A percentile compares a stretch with the other conserved stretches of the same genome.
Evolutionary conservation across 108 stramenopile species (phyloP).

Genomic region (Nitzschia sp.): DNA sequence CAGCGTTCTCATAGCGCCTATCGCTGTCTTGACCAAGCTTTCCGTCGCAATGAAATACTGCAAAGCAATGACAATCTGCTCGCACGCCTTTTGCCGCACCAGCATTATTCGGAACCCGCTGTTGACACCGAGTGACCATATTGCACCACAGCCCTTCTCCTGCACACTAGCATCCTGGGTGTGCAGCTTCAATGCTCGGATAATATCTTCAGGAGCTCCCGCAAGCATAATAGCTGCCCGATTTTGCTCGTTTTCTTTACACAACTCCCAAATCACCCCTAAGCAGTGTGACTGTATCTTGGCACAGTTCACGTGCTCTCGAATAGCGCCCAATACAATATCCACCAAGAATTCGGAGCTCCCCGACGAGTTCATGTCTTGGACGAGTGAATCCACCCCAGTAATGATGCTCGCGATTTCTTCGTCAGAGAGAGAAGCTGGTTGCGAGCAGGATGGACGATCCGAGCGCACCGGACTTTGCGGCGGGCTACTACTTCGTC

Average conservation of each 20-base stretch:
- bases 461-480: background rate
- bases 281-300: constrained; percentile 15
- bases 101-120: background rate
- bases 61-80: constrained; percentile 8
- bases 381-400: constrained; percentile 3
- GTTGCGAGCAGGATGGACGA: background rate
- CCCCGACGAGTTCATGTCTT: background rate
- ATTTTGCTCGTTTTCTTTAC: constrained; percentile 4
- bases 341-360: constrained; percentile 12
- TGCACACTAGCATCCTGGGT: background rate
- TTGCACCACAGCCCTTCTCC: constrained; percentile 9
- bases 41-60: constrained; percentile 10
- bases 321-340: constrained; percentile 5
- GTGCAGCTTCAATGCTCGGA: constrained; percentile 5
- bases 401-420: constrained; percentile 3
- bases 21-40: constrained; percentile 1
- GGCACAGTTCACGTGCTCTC: background rate
- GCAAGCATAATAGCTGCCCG: background rate
- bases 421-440: background rate
- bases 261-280: constrained; percentile 8
- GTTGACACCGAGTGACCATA: constrained; percentile 8
- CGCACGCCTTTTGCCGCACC: background rate
- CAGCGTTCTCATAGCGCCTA: constrained; percentile 21
- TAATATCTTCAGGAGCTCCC: constrained; percentile 7
- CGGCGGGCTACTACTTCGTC: background rate